Evolutionary conservation across 2,329 filamentous ascomycete species (phyloP).

Genomic region (Didymella glomerata): DNA sequence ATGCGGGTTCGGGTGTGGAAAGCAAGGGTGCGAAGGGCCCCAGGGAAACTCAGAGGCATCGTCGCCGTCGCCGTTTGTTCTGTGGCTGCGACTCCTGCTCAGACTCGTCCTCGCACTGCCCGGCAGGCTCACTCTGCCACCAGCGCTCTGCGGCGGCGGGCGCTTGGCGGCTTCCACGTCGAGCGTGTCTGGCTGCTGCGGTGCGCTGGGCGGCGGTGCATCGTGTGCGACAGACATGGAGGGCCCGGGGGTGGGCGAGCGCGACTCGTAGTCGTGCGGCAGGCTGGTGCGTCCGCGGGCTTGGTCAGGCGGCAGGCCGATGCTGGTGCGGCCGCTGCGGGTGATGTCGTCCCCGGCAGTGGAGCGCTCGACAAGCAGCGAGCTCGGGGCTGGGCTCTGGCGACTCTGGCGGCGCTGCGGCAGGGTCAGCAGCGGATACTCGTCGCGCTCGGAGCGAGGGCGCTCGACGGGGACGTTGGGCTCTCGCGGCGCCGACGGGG

Average conservation of each 20-base stretch:
- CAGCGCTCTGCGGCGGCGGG: constrained; percentile 15
- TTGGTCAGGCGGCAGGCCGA: constrained; percentile 57
- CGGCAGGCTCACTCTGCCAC: constrained; percentile 39
- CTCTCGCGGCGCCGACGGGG: constrained; percentile 23
- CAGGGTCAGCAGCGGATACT: constrained; percentile 65
- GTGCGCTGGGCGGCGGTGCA: constrained; percentile 25
- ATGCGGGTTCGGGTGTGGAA: constrained; percentile 90
- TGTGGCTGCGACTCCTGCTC: constrained; percentile 35
- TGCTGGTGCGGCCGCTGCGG: constrained; percentile 59
- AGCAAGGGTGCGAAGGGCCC: constrained; percentile 94
- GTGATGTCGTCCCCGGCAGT: constrained; percentile 51
- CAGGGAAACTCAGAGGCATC: constrained; percentile 72
- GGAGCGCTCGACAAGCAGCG: constrained; percentile 50
- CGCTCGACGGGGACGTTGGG: constrained; percentile 58
- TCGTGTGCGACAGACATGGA: constrained; percentile 39
- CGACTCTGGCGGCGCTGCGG: constrained; percentile 63
- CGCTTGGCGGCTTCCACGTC: constrained; percentile 40
- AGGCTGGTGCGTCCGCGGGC: constrained; percentile 34
- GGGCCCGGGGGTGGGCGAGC: constrained; percentile 36
- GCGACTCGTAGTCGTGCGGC: constrained; percentile 28
- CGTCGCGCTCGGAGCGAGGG: constrained; percentile 54
- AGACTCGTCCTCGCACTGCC: constrained; percentile 41
- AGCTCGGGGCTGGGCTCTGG: constrained; percentile 53
- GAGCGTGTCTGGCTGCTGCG: constrained; percentile 21
- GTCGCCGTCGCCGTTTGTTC: constrained; percentile 61